These are phyloP conservation scores for Mycoemilia scoparia DNA, from an alignment of 192 early-diverging fungal genomes.

Conservation along the genomic window DNA sequence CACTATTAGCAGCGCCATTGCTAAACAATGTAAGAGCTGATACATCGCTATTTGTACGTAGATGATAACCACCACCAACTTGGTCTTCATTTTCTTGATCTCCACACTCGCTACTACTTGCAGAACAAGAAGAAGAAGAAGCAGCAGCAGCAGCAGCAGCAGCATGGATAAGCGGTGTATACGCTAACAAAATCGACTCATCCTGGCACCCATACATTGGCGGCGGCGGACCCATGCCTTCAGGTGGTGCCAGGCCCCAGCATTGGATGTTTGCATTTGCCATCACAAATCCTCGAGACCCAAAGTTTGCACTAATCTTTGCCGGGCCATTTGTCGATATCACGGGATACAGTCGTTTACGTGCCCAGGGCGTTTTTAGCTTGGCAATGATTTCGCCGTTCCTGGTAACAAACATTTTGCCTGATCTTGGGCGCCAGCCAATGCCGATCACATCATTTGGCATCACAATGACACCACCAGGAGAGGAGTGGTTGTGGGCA, in stretches of 20 bases:
- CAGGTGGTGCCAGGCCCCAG: slow-evolving; percentile 22
- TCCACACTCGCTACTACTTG: no score
- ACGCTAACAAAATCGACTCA: neutral
- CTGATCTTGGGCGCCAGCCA: slow-evolving; percentile 48
- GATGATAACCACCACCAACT: no score
- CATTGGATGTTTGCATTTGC: slow-evolving; percentile 24
- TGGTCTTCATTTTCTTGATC: no score
- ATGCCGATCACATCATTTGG: slow-evolving; percentile 53
- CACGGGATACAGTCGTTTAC: slow-evolving; percentile 38
- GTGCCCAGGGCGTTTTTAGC: slow-evolving; percentile 38
- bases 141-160: no score
- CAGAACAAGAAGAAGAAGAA: no score
- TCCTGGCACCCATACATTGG: slow-evolving; percentile 9
- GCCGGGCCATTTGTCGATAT: slow-evolving; percentile 27
- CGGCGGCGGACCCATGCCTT: slow-evolving; percentile 21
- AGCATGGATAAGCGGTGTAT: no score
- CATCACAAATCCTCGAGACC: slow-evolving; percentile 23
- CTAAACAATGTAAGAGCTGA: no score
- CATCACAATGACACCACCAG: slow-evolving; percentile 32
- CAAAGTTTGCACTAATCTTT: slow-evolving; percentile 16
- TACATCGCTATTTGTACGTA: no score
- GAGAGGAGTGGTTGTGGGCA: slow-evolving; percentile 37
- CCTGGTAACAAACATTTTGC: slow-evolving; percentile 51
- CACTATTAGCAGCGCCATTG: no score
- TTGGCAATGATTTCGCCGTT: slow-evolving; percentile 46